Base-by-base conservation (phyloP, 2,329 filamentous ascomycete genomes). In the Pseudogymnoascus sp. region DNA sequence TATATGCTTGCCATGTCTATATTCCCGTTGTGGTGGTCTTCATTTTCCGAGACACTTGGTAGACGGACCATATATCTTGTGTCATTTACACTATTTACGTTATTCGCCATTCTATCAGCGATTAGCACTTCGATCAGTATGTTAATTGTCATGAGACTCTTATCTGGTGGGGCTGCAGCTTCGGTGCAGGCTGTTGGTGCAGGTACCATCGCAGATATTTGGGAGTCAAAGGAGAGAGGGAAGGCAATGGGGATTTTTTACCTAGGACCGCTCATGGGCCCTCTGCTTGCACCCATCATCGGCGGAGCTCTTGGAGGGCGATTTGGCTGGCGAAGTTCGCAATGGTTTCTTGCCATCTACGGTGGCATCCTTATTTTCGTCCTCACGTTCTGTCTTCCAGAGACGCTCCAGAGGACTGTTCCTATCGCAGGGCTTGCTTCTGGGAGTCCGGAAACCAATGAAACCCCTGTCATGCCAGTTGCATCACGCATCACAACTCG, bases 1-100 rank as follows among this genome's bases (percentile, higher is more conserved):
- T 94, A 92, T 72, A 91, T 94, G 89, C 78, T 94, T 4, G 78
- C 83, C 67, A 90, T 94, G 89, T 84, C 86, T 61, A 90, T 94
- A 47, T 93, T 92, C 66, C 90, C 90, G 0, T 78, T 95, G 0
- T 94, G 90, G 90, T 94, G 75, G 74, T 90, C 87, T 1, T 87
- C 86, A 1, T 92, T 94, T 69, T 90, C 87, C 7, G 90, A 94
- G 67, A 78, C 78, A 1, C 74, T 84, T 1, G 90, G 90, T 11
- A 83, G 90, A 39, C 83, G 90, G 18, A 86, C 85, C n/a, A 88
- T 95, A 67, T 94, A 93, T 71, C 74, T 95, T 33, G 74, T 82
- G 35, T 92, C 88, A 0, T 94, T 94, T 71, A 71, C 79, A 20
- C 76, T 93, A 12, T 92, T 90, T 69, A 76, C 86, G 60, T 64